Base-by-base conservation (phyloP, 2,329 filamentous ascomycete genomes). In the Beauveria sp. region DNA sequence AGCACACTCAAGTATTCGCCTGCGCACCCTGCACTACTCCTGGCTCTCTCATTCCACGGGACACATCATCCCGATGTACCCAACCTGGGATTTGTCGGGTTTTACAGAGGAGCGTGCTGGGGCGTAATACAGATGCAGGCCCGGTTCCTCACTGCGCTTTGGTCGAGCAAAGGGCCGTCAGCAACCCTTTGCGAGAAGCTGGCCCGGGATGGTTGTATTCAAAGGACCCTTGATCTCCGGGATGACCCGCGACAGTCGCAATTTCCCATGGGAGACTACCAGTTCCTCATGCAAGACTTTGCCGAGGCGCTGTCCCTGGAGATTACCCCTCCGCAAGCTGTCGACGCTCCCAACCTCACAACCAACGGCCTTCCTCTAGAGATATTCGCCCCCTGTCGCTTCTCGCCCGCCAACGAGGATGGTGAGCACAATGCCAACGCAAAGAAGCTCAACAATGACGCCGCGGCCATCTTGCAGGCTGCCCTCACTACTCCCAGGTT, bases 81-180 rank as follows among this genome's bases (percentile, higher is more conserved):
- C 0, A 82, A 82, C 6, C 74, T 95, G 0, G 90, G 89, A 0
- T 93, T 95, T 67, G 86, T 95, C 1, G 91, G 91, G 0, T 91
- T 92, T 73, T 96, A 96, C 69, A 83, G 91, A 63, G 89, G 89
- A 0, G 90, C 90, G 0, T 95, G 91, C 71, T 96, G 91, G 91
- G 88, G 88, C 1, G 86, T 92, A 0, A 91, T 93, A 81, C 90
- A 95, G 71, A 90, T 92, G 87, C 91, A 96, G 73, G 87, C 90
- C 3, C 82, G 88, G 1, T 81, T 89, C 64, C 75, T 93, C 6
- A 79, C 86, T 0, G 72, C 80, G 14, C 70, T 84, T 12, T 93
- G 89, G 88, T 73, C 72, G 1, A 66, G 71, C 1, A 59, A 68
- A 2, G 67, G 66, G 3, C 64, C 68, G 3, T 57, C 65, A 0